These are phyloP conservation scores for Micractinium sp. DNA, from an alignment of 139 green algal species.

Conservation along the genomic window DNA sequence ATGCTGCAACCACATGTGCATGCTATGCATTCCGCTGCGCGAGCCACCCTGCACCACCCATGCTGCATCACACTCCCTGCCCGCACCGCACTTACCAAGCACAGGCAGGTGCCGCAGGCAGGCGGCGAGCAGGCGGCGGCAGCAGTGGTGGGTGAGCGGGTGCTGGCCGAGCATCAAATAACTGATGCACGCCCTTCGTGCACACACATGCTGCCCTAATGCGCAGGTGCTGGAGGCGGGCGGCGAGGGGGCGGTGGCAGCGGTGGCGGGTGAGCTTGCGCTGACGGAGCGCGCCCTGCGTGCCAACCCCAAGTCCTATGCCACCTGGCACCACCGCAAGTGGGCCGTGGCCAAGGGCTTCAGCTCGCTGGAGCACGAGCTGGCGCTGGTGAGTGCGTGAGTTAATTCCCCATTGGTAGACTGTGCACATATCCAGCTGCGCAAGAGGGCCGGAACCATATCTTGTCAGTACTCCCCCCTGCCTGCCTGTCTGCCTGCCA, in stretches of 20 bases:
- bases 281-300: constrained; percentile 67
- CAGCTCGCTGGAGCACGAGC: constrained; percentile 60
- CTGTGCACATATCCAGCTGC: too few relatives aligned
- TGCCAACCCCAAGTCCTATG: constrained; percentile 95
- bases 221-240: constrained; percentile 40
- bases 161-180: neutral
- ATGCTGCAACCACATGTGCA: too few relatives aligned
- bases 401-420: too few relatives aligned
- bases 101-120: neutral
- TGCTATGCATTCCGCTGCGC: too few relatives aligned
- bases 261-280: constrained; percentile 63
- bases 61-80: too few relatives aligned
- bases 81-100: too few relatives aligned
- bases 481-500: too few relatives aligned
- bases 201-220: neutral
- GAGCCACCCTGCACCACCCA: too few relatives aligned
- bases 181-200: constrained; percentile 16
- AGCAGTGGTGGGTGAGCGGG: neutral
- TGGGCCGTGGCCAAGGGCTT: constrained; percentile 78
- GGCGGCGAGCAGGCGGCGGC: neutral
- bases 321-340: constrained; percentile 93
- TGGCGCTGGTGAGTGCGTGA: constrained; percentile 57
- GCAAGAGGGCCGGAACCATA: too few relatives aligned
- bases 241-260: constrained; percentile 50
- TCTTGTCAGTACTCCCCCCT: too few relatives aligned